phyloP scores from a whole-genome alignment of 169 alveolate species.

The Plasmodium ovale region DNA sequence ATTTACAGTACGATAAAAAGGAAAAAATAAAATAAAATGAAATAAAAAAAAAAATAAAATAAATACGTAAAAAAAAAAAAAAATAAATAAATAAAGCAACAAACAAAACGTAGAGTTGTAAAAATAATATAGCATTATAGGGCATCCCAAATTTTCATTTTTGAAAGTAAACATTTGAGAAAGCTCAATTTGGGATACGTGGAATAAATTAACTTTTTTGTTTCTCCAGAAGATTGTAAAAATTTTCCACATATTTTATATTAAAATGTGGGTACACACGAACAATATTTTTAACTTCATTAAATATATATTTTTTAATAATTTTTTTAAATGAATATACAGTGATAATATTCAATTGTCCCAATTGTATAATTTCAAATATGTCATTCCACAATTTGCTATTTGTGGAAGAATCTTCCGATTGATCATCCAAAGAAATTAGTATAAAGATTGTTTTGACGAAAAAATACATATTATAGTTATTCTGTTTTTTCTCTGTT shows the following conservation, averaged over 20 bases:
- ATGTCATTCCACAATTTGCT: constrained; percentile 34
- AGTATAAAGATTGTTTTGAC: constrained; percentile 62
- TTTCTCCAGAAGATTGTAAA: constrained; percentile 23
- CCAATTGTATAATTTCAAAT: constrained; percentile 6
- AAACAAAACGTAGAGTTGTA: not conserved
- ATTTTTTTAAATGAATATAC: constrained; percentile 35
- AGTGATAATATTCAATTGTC: not conserved
- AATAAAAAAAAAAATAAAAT: too few relatives aligned
- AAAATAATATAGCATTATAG: not conserved
- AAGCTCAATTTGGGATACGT: too few relatives aligned
- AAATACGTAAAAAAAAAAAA: too few relatives aligned
- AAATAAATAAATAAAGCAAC: too few relatives aligned
- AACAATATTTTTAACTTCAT: constrained; percentile 40
- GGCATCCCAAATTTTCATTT: too few relatives aligned
- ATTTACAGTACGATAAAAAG: too few relatives aligned
- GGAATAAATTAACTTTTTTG: not conserved
- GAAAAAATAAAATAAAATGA: too few relatives aligned
- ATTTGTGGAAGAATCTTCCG: not conserved
- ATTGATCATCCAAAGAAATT: constrained; percentile 29
- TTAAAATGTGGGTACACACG: constrained; percentile 56
- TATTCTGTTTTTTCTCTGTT: constrained; percentile 5
- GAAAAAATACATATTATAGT: constrained; percentile 33
- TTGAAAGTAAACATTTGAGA: too few relatives aligned
- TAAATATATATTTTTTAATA: constrained; percentile 66
- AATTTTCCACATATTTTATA: constrained; percentile 35